These are phyloP conservation scores for Vigna angularis DNA, from an alignment of 306 rosid genomes.

Conservation along the genomic window DNA sequence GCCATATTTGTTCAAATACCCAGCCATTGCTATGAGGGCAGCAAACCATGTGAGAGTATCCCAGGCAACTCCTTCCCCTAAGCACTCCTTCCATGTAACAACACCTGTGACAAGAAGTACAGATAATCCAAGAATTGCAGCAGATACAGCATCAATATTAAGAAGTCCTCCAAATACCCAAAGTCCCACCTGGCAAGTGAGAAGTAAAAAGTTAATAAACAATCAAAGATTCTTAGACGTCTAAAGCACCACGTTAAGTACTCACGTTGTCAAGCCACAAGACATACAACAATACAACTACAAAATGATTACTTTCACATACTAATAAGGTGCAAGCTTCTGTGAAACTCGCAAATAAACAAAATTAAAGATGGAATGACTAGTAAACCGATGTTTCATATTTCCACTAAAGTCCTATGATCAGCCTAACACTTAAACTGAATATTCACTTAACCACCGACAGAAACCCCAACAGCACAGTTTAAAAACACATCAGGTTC, in stretches of 20 bases:
- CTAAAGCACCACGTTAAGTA: slow-evolving; percentile 9
- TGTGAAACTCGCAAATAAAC: slow-evolving; percentile 1
- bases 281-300: slow-evolving; percentile 13
- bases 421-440: no score
- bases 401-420: no score
- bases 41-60: slow-evolving; percentile 99
- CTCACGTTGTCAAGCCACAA: slow-evolving; percentile 8
- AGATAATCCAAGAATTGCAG: slow-evolving; percentile 93
- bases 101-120: slow-evolving; percentile 93
- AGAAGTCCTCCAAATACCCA: slow-evolving; percentile 91
- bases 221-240: slow-evolving; percentile 6
- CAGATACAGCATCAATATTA: slow-evolving; percentile 86
- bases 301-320: not conserved
- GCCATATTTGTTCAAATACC: slow-evolving; percentile 98
- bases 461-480: not conserved
- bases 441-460: no score
- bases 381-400: not conserved
- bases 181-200: slow-evolving; percentile 79
- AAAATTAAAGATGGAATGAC: not conserved
- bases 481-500: not conserved
- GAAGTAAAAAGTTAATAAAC: slow-evolving; percentile 13
- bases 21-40: slow-evolving; percentile 99
- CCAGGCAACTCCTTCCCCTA: slow-evolving; percentile 98
- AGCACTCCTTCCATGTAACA: slow-evolving; percentile 99
- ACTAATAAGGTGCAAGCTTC: slow-evolving; percentile 19